Percentiles rank a stretch among this genome's conserved stretches.
Evolutionary conservation across 108 stramenopile genomes (phyloP).

Genomic region (Fragilaria radians): DNA sequence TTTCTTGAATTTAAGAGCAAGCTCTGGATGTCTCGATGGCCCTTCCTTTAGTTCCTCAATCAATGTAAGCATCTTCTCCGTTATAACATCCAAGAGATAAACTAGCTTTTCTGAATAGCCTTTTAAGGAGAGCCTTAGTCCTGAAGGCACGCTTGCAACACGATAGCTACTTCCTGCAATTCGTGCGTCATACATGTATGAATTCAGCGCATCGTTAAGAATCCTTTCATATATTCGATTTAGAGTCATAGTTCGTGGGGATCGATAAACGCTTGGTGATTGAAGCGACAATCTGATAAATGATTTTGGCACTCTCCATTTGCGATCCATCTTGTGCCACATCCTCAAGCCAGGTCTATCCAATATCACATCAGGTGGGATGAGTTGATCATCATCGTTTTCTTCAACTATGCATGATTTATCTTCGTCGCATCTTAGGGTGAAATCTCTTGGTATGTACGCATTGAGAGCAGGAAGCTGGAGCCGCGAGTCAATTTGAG

Average conservation of each 20-base stretch:
- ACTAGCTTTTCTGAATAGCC: slow-evolving; percentile 84
- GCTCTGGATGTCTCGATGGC: slow-evolving; percentile 46
- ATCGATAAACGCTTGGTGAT: slow-evolving; percentile 63
- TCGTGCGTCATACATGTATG: slow-evolving; percentile 82
- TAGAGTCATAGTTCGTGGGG: slow-evolving; percentile 77
- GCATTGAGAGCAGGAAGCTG: slow-evolving; percentile 69
- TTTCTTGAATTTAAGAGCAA: slow-evolving; percentile 49
- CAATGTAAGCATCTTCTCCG: slow-evolving; percentile 61
- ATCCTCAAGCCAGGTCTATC: slow-evolving; percentile 49
- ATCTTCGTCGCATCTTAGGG: slow-evolving; percentile 63
- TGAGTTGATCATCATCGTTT: slow-evolving; percentile 15
- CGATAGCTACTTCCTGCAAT: slow-evolving; percentile 79
- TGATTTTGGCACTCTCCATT: slow-evolving; percentile 74
- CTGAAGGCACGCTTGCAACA: slow-evolving; percentile 50
- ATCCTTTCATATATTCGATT: slow-evolving; percentile 73
- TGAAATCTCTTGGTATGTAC: slow-evolving; percentile 77
- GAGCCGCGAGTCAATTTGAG: slow-evolving; percentile 43
- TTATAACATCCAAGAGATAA: slow-evolving; percentile 68
- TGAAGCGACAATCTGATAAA: slow-evolving; percentile 52
- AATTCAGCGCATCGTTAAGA: slow-evolving; percentile 79
- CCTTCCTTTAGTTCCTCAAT: slow-evolving; percentile 81
- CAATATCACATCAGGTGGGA: slow-evolving; percentile 44
- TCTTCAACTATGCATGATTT: slow-evolving; percentile 16
- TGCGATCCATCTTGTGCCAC: slow-evolving; percentile 84
- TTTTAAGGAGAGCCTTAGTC: slow-evolving; percentile 59